phyloP scores from a whole-genome alignment of 768 basidiomycete species.

The Mycena rosella region DNA sequence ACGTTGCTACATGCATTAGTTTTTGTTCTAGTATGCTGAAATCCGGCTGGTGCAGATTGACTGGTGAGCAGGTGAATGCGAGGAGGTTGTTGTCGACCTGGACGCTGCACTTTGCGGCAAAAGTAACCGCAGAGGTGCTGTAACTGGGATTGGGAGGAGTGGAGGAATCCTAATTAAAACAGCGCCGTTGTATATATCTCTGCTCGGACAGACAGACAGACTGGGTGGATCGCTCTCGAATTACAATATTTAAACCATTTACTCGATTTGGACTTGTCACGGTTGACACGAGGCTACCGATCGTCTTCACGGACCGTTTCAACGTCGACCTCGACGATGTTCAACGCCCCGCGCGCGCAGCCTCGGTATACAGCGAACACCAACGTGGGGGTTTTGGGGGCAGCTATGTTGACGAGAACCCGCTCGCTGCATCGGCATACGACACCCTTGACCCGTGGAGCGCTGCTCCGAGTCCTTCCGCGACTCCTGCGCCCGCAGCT shows the following conservation, averaged over 20 bases:
- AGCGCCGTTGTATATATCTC: slow-evolving; percentile 32
- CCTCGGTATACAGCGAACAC: slow-evolving; percentile 75
- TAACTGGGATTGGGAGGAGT: slow-evolving; percentile 6
- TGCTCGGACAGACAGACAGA: slow-evolving; percentile 15
- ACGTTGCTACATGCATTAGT: slow-evolving; percentile 46
- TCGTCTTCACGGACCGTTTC: slow-evolving; percentile 1
- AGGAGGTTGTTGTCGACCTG: slow-evolving; percentile 88
- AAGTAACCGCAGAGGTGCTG: slow-evolving; percentile 45
- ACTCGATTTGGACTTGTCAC: slow-evolving; percentile 16
- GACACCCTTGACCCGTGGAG: slow-evolving; percentile 89
- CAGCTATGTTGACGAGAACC: slow-evolving; percentile 84
- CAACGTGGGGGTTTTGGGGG: slow-evolving; percentile 71
- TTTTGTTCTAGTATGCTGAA: slow-evolving; percentile 31
- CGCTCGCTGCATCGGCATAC: slow-evolving; percentile 78
- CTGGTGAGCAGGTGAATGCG: slow-evolving; percentile 86
- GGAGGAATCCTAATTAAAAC: slow-evolving; percentile 23
- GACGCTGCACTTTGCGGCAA: slow-evolving; percentile 94
- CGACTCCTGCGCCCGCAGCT: slow-evolving; percentile 67
- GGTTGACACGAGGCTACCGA: slow-evolving; percentile 27
- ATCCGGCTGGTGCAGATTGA: slow-evolving; percentile 65
- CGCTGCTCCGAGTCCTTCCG: slow-evolving; percentile 76
- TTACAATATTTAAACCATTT: slow-evolving; percentile 20
- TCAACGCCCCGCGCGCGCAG: slow-evolving; percentile 84
- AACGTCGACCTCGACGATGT: slow-evolving; percentile 61
- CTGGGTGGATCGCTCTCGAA: slow-evolving; percentile 30